Evolutionary conservation across 768 basidiomycete species (phyloP), one percentile per base, ranked within the genome.

Genomic region (Boletus fagicola): DNA sequence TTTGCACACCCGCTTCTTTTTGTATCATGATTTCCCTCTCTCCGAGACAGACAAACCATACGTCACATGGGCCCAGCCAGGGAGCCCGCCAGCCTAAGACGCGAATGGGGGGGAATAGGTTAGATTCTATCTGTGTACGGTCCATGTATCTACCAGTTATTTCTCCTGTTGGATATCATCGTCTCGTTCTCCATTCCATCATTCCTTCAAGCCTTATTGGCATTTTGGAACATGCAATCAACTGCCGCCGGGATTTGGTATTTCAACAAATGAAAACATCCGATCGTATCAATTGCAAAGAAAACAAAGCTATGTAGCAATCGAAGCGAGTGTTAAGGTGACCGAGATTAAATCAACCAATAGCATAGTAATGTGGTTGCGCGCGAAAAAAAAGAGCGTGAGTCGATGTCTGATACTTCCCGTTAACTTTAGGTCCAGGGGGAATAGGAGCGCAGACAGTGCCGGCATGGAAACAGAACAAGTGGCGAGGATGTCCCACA

Each of bases 251-350:
- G 43, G 24, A 24, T 44, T 44, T 9, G 15, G 22, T 5, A 13
- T 24, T 22, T 57, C 30, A 60, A 55, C 58, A 47, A 49, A 30
- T 26, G 39, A 54, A 50, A 58, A 58, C 60, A 61, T 24, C 22
- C 48, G 9, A 16, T 18, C 20, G 22, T 39, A 15, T n/a, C 42
- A 22, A 42, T 35, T 49, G n/a, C 53, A 38, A 43, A 56, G 42
- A 57, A 47, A 40, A 63, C 56, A 57, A 64, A 57, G 49, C 62
- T 51, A 67, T 60, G 44, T 48, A 54, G 51, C 55, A 49, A 52
- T 53, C 40, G 35, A 55, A 59, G 47, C 45, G 57, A 46, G 6
- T 48, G 53, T 38, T 45, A 65, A 36, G 7, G 46, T 24, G n/a
- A 43, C 43, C 6, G 2, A 28, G 8, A 57, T 54, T 49, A 53